Evolutionary conservation across 1,284 basidiomycete genomes (phyloP).

Genomic region (Ustilago curta): DNA sequence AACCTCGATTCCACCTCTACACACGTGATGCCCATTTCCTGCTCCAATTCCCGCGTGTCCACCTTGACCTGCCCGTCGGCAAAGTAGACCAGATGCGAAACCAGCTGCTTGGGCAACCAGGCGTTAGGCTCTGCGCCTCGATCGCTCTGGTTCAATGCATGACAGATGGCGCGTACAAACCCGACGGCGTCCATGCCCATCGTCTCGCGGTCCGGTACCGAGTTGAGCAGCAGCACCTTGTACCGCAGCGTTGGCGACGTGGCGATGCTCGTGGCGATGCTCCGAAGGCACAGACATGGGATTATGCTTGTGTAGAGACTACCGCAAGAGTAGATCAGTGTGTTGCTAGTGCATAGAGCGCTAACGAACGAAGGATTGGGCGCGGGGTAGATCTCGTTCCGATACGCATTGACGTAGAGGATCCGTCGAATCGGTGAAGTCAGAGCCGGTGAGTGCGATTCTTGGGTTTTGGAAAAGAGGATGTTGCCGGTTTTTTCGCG

Average conservation of each 20-base stretch:
- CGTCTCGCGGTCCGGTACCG: slow-evolving; percentile 90
- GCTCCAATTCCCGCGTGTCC: slow-evolving; percentile 9
- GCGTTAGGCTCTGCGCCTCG: slow-evolving; percentile 3
- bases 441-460: slow-evolving; percentile 70
- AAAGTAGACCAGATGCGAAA: slow-evolving; percentile 78
- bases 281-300: slow-evolving; percentile 87
- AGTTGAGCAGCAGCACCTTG: slow-evolving; percentile 89
- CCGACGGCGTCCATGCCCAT: slow-evolving; percentile 84
- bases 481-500: slow-evolving; percentile 73
- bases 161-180: slow-evolving; percentile 81
- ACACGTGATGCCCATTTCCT: slow-evolving; percentile 23
- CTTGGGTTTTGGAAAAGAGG: slow-evolving; percentile 75
- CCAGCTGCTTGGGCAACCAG: slow-evolving; percentile 67
- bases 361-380: slow-evolving; percentile 85
- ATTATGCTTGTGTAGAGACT: slow-evolving; percentile 90
- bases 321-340: slow-evolving; percentile 87
- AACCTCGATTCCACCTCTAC: slow-evolving; percentile 9
- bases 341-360: slow-evolving; percentile 76
- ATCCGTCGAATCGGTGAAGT: slow-evolving; percentile 72
- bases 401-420: slow-evolving; percentile 85
- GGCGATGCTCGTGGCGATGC: slow-evolving; percentile 83
- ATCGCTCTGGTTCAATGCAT: slow-evolving; percentile 75
- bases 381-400: slow-evolving; percentile 82
- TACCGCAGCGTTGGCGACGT: slow-evolving; percentile 78
- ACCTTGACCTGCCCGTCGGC: slow-evolving; percentile 27